Conservation (phyloP, 2,329 filamentous ascomycete genomes). For the Akanthomyces dipterigenus region DNA sequence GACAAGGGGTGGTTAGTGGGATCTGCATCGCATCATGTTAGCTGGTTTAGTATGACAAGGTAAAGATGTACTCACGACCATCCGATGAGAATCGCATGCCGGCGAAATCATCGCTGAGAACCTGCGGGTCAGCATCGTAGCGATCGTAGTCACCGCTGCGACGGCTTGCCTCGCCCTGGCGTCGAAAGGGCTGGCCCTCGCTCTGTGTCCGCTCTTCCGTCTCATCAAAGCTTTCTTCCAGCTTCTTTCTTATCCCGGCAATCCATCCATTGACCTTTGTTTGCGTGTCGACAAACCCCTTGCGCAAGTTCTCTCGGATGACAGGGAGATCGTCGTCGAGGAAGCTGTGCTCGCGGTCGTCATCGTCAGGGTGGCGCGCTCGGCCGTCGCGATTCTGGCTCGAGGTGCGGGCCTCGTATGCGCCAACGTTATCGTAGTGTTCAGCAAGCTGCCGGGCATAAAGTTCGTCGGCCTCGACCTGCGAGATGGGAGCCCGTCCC, state of each 20-base stretch:
- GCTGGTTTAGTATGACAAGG: background rate
- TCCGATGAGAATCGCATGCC: conserved; percentile 58
- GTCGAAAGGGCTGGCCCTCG: conserved; percentile 31
- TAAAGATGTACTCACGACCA: conserved; percentile 44
- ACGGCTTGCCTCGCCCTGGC: conserved; percentile 55
- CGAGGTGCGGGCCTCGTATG: conserved; percentile 50
- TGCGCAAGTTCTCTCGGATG: conserved; percentile 86
- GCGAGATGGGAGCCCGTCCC: conserved; percentile 58
- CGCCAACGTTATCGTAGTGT: conserved; percentile 66
- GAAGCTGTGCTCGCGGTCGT: conserved; percentile 78
- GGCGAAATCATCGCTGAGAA: conserved; percentile 84
- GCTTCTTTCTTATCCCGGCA: conserved; percentile 80
- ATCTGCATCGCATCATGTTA: conserved; percentile 20
- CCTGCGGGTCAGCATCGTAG: conserved; percentile 90
- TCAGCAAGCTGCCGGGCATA: conserved; percentile 91
- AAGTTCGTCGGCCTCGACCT: conserved; percentile 83
- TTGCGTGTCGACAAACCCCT: conserved; percentile 93
- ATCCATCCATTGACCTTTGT: conserved; percentile 91
- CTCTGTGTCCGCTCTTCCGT: conserved; percentile 41
- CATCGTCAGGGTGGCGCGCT: conserved; percentile 35
- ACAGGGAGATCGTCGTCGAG: conserved; percentile 92
- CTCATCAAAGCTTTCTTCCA: conserved; percentile 82
- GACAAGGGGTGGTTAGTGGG: conserved; percentile 53
- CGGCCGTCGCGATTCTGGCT: conserved; percentile 34
- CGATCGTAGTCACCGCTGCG: conserved; percentile 82